A percentile compares a stretch with the other conserved stretches of the same genome.
phyloP scores from a whole-genome alignment of 805 yeast species.

The Jamesozyma hellenica region DNA sequence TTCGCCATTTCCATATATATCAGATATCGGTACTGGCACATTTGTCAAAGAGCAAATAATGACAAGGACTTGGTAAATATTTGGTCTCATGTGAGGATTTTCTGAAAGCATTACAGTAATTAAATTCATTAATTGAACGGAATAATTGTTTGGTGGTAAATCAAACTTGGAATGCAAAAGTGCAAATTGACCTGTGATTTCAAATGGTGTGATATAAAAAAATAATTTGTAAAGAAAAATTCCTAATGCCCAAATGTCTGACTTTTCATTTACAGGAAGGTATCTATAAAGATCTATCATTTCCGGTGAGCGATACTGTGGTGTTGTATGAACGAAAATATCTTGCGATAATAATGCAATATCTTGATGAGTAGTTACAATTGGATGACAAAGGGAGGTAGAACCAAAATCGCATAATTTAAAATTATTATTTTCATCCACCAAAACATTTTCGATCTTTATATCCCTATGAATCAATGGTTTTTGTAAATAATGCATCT shows the following conservation, averaged over 20 bases:
- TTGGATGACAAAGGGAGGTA: conserved; percentile 43
- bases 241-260: conserved; percentile 97
- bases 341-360: conserved; percentile 75
- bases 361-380: conserved; percentile 67
- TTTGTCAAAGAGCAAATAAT: conserved; percentile 56
- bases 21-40: conserved; percentile 40
- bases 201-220: conserved; percentile 92
- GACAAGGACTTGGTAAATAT: conserved; percentile 65
- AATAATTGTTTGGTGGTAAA: conserved; percentile 66
- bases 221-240: conserved; percentile 82
- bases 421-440: conserved; percentile 57
- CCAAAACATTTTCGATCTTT: conserved; percentile 87
- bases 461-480: conserved; percentile 85
- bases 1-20: conserved; percentile 38
- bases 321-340: conserved; percentile 84
- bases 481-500: conserved; percentile 68
- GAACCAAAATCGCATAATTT: conserved; percentile 94
- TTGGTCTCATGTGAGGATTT: conserved; percentile 76
- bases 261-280: conserved; percentile 79
- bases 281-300: conserved; percentile 83
- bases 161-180: conserved; percentile 76
- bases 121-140: conserved; percentile 64
- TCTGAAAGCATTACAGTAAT: conserved; percentile 76
- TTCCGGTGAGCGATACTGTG: conserved; percentile 92
- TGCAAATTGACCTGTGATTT: conserved; percentile 71